phyloP scores from a whole-genome alignment of 1,284 basidiomycete species.

The Spongiforma sp. region DNA sequence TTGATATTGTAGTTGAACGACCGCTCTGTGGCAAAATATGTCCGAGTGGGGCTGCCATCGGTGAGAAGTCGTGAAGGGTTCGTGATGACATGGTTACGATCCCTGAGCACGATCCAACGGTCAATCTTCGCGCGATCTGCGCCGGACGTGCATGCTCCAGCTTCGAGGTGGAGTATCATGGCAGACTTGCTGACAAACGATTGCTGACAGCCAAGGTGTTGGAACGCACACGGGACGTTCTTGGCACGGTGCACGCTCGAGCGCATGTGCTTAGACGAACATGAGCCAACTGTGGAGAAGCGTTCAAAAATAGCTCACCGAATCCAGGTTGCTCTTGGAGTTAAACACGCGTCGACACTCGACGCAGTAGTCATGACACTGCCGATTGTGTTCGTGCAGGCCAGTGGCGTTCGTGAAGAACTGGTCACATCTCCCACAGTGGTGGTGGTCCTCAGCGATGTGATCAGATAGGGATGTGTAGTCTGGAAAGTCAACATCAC shows the following conservation, averaged over 20 bases:
- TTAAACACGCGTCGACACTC: constrained; percentile 49
- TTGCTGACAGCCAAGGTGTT: constrained; percentile 40
- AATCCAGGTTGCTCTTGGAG: constrained; percentile 42
- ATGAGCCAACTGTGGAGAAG: not conserved
- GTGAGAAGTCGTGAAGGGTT: constrained; percentile 43
- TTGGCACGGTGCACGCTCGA: constrained; percentile 45
- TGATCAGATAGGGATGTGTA: constrained; percentile 37
- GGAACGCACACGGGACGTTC: constrained; percentile 45
- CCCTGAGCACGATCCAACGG: constrained; percentile 39
- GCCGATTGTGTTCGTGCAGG: constrained; percentile 52
- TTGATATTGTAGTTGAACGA: constrained; percentile 49
- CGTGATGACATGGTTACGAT: constrained; percentile 40
- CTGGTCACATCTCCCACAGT: constrained; percentile 45
- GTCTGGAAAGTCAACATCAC: constrained; percentile 42
- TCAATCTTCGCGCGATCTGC: constrained; percentile 41
- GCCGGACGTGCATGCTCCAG: constrained; percentile 47
- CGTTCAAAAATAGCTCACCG: constrained; percentile 3
- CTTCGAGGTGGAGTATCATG: constrained; percentile 53
- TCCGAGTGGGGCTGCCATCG: constrained; percentile 5
- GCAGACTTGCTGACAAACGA: constrained; percentile 50
- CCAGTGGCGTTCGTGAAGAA: constrained; percentile 45
- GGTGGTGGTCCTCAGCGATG: constrained; percentile 42
- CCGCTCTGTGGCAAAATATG: constrained; percentile 43
- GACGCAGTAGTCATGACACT: constrained; percentile 54
- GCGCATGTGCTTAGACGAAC: constrained; percentile 39